Evolutionary conservation across 1,284 basidiomycete species (phyloP).

Genomic region (Irpex lacteus): DNA sequence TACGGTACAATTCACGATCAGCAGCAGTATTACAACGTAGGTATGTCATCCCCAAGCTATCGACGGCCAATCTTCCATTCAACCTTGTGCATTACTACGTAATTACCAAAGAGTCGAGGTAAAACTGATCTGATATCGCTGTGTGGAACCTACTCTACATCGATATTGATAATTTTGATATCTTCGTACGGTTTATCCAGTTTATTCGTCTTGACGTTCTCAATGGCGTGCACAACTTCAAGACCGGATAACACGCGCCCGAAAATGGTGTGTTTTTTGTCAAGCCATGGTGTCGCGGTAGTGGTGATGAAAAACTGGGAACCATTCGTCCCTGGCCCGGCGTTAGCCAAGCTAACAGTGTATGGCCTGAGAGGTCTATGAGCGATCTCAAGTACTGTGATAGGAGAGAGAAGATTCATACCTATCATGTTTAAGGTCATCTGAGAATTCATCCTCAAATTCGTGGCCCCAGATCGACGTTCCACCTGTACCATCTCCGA

Average conservation of each 20-base stretch:
- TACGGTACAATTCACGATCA: no score
- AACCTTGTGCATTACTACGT: no score
- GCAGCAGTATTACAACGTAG: no score
- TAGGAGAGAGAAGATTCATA: constrained; percentile 28
- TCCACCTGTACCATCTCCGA: constrained; percentile 98
- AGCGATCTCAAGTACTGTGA: no score
- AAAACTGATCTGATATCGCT: no score
- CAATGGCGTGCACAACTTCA: constrained; percentile 59
- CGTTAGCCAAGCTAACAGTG: constrained; percentile 99
- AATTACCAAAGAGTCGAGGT: no score
- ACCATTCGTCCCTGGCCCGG: constrained; percentile 91
- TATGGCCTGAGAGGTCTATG: constrained; percentile 63
- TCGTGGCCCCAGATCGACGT: constrained; percentile 91
- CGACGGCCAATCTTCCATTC: no score
- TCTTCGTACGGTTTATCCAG: constrained; percentile 87
- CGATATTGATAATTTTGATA: constrained; percentile 83
- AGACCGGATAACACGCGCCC: constrained; percentile 69
- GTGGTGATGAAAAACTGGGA: constrained; percentile 99
- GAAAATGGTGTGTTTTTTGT: constrained; percentile 96
- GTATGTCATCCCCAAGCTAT: no score
- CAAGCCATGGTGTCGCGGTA: constrained; percentile 92
- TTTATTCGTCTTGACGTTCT: constrained; percentile 73
- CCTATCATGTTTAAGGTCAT: constrained; percentile 89
- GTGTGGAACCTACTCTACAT: constrained; percentile 47
- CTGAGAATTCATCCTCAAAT: constrained; percentile 95